Evolutionary conservation across 257 asterid species (phyloP), one percentile per base, ranked within the genome.

Genomic region (Nicotiana knightiana): DNA sequence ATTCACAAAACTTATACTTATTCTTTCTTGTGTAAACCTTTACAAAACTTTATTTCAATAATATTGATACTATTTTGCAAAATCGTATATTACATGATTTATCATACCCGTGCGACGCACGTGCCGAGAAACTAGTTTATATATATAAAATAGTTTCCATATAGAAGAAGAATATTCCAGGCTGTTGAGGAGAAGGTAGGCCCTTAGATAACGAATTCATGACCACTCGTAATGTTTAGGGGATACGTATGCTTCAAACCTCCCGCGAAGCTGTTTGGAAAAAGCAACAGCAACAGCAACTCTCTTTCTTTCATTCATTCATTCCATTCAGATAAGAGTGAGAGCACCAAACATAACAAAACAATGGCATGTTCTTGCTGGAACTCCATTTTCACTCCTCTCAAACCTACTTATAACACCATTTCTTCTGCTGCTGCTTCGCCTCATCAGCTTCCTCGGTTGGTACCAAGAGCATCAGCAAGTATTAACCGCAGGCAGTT

Each of bases 401-500:
- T 76, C 78, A 37, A 80, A 53, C 67, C 67, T 24, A 6, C 65
- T 43, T 43, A 2, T 43, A 43, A 43, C 12, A 9, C 51, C 51
- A 43, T 43, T 43, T 43, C 48, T 43, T 43, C 48, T 43, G 51
- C 51, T 43, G 12, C 51, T 43, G 51, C 51, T 43, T 43, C 51
- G 12, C 51, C 51, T 18, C 85, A 59, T 28, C 59, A 73, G 77
- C 58, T 53, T 51, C 84, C 26, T 55, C 68, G 65, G 3, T 64
- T 46, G 28, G 37, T 39, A 30, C 33, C 61, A 6, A 24, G 79
- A 58, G 51, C 33, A 66, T 24, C 78, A 43, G n/a, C 78, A 53
- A 51, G 6, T 28, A 85, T 91, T 77, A 84, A 46, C 85, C 94
- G 97, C 82, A 91, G 97, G 2, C 91, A 88, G 48, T 86, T 92